Evolutionary conservation across 306 rosid species (phyloP).

Genomic region (Astragalus membranaceus): DNA sequence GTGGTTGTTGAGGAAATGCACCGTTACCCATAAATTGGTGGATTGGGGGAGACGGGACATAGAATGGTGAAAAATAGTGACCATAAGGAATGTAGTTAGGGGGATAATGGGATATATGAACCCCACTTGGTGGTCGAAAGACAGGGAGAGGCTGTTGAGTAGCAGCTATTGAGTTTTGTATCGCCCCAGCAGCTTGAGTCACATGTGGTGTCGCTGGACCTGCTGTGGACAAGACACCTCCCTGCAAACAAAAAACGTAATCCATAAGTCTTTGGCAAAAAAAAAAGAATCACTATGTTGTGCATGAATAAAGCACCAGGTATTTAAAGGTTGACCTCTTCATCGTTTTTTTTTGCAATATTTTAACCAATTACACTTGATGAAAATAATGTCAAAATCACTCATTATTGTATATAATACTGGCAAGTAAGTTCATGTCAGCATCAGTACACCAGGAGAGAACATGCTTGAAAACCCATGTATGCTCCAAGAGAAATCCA

Average conservation of each 20-base stretch:
- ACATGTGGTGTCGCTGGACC: slow-evolving; percentile 64
- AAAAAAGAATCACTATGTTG: background rate
- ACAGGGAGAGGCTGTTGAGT: slow-evolving; percentile 86
- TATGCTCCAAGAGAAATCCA: background rate
- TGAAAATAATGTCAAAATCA: background rate
- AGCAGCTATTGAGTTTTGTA: slow-evolving; percentile 80
- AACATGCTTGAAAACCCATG: background rate
- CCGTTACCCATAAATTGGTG: slow-evolving; percentile 91
- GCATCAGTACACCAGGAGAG: background rate
- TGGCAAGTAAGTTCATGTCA: background rate
- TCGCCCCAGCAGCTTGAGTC: slow-evolving; percentile 79
- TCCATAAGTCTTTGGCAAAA: background rate
- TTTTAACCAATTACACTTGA: too few relatives aligned
- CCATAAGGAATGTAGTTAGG: slow-evolving; percentile 82
- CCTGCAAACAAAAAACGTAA: slow-evolving; percentile 46
- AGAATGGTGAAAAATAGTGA: slow-evolving; percentile 78
- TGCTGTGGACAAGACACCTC: slow-evolving; percentile 64
- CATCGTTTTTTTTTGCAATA: background rate
- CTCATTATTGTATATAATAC: too few relatives aligned
- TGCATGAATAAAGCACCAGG: background rate
- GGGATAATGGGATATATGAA: slow-evolving; percentile 84
- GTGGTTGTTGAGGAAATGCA: slow-evolving; percentile 91
- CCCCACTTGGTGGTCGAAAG: slow-evolving; percentile 67
- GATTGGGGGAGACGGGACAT: slow-evolving; percentile 74
- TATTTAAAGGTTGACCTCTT: background rate